Percentiles rank a stretch among this genome's conserved stretches.
Evolutionary conservation across 768 basidiomycete genomes (phyloP).

Genomic region (Butyriboletus loyo): DNA sequence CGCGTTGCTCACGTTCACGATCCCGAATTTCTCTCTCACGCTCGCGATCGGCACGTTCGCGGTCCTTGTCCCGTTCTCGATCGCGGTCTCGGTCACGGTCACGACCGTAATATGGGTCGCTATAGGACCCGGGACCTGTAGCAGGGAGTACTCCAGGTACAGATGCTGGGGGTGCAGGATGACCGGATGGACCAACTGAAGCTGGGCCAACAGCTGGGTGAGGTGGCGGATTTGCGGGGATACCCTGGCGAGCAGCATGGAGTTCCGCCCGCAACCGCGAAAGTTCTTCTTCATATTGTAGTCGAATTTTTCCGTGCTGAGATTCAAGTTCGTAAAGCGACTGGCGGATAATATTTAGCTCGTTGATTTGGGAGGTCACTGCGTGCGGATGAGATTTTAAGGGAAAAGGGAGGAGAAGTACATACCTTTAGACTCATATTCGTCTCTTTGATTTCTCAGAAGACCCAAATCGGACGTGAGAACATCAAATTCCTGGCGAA

Average conservation of each 20-base stretch:
- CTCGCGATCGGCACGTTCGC: conserved; percentile 38
- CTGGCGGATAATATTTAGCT: conserved; percentile 86
- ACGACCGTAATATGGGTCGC: conserved; percentile 38
- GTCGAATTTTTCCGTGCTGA: conserved; percentile 80
- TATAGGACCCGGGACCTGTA: conserved; percentile 32
- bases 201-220: conserved; percentile 34
- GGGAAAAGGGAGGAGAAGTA: not conserved
- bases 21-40: conserved; percentile 37
- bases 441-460: conserved; percentile 78
- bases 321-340: conserved; percentile 90
- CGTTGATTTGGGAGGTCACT: conserved; percentile 84
- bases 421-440: conserved; percentile 83
- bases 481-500: conserved; percentile 82
- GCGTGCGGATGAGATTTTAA: conserved; percentile 11
- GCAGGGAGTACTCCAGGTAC: conserved; percentile 29
- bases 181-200: conserved; percentile 33
- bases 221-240: conserved; percentile 34
- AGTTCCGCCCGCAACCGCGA: conserved; percentile 67
- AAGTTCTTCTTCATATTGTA: conserved; percentile 86
- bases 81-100: conserved; percentile 39
- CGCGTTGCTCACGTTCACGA: conserved; percentile 37
- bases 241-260: conserved; percentile 46
- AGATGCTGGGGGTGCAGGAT: conserved; percentile 30
- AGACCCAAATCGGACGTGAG: conserved; percentile 64
- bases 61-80: conserved; percentile 41